phyloP scores from a whole-genome alignment of 2,329 filamentous ascomycete genomes.

The Penicillium olsonii region DNA sequence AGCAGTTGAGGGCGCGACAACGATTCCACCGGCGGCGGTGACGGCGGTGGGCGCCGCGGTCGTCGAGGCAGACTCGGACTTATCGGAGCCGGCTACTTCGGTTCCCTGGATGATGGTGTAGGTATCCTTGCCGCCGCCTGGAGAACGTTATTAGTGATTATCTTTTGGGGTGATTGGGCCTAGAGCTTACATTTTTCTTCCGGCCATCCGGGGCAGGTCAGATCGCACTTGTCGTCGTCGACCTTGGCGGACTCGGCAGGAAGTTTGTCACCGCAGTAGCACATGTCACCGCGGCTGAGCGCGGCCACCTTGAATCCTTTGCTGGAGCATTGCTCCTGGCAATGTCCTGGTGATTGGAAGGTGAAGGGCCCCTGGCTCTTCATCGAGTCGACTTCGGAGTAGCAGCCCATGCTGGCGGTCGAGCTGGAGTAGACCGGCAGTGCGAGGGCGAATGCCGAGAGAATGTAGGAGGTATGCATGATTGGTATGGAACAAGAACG shows the following conservation, averaged over 20 bases:
- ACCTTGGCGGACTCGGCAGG: conserved; percentile 19
- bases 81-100: conserved; percentile 1
- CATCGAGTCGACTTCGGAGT: conserved; percentile 13
- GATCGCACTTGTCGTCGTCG: conserved; percentile 22
- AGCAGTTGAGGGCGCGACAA: conserved; percentile 21
- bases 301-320: conserved; percentile 18
- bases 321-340: conserved; percentile 16
- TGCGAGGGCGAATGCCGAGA: conserved; percentile 17
- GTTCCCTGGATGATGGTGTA: conserved; percentile 20
- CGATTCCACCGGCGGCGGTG: conserved; percentile 22
- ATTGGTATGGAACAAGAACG: conserved; percentile 1
- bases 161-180: background rate
- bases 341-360: conserved; percentile 17
- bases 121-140: conserved; percentile 21
- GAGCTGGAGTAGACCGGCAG: conserved; percentile 6
- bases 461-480: conserved; percentile 15
- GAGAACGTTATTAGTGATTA: background rate
- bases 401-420: conserved; percentile 18
- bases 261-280: conserved; percentile 25
- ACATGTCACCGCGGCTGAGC: conserved; percentile 19
- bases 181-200: conserved; percentile 22
- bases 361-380: conserved; percentile 7
- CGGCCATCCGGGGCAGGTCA: conserved; percentile 22
- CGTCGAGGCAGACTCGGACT: conserved; percentile 1
- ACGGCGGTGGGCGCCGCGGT: conserved; percentile 7